phyloP scores from a whole-genome alignment of 2,329 filamentous ascomycete genomes.

The Aspergillus felis region DNA sequence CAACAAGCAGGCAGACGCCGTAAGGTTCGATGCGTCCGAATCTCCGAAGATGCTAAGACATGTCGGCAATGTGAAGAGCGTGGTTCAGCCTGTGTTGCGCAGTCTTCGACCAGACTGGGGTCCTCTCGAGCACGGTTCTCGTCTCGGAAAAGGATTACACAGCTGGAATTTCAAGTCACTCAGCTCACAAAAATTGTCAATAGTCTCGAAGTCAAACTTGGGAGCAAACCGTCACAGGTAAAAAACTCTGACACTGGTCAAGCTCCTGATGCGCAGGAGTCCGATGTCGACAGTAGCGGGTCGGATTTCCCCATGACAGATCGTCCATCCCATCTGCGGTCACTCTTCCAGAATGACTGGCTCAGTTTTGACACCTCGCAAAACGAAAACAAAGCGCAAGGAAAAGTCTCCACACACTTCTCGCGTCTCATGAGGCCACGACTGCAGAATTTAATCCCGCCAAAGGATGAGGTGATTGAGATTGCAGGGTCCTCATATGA shows the following conservation, averaged over 20 bases:
- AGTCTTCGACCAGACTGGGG: conserved; percentile 6
- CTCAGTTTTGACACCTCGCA: conserved; percentile 10
- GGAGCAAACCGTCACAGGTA: conserved; percentile 1
- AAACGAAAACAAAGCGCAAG: conserved; percentile 3
- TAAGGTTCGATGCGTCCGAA: conserved; percentile 16
- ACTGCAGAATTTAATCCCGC: conserved; percentile 14
- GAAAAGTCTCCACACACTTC: conserved; percentile 6
- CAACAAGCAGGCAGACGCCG: conserved; percentile 12
- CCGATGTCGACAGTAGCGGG: conserved; percentile 8
- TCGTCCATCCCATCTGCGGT: conserved; percentile 10
- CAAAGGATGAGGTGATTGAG: conserved; percentile 5
- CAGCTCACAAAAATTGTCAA: conserved; percentile 11
- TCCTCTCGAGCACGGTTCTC: conserved; percentile 9
- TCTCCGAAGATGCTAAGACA: conserved; percentile 8
- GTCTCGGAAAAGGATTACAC: conserved; percentile 15
- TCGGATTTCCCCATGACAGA: conserved; percentile 11
- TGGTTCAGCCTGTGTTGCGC: conserved; percentile 11
- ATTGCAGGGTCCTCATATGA: conserved; percentile 10
- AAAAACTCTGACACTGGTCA: background rate
- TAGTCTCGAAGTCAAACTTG: conserved; percentile 10
- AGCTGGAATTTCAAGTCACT: conserved; percentile 14
- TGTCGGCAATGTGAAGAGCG: conserved; percentile 18
- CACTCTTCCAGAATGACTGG: conserved; percentile 18
- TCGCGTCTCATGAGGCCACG: conserved; percentile 3
- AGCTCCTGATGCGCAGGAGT: conserved; percentile 3